Percentiles rank a stretch among this genome's conserved stretches.
phyloP scores from a whole-genome alignment of 352 stramenopile species.

The Globisporangium canariense region DNA sequence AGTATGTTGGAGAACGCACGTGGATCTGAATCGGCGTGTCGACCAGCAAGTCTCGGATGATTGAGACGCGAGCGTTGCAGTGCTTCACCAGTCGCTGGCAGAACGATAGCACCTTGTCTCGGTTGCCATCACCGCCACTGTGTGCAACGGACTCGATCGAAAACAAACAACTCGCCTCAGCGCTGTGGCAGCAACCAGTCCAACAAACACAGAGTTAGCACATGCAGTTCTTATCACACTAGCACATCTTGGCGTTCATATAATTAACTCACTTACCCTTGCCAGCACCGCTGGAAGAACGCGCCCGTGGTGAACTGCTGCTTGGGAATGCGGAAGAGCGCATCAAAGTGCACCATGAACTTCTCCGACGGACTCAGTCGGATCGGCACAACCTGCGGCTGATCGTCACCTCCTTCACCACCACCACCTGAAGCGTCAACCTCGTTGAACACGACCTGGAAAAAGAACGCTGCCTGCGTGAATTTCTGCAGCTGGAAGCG shows the following conservation, averaged over 20 bases:
- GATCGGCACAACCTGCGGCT: background rate
- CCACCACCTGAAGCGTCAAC: conserved; percentile 8
- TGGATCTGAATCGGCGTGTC: conserved; percentile 60
- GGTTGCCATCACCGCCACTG: background rate
- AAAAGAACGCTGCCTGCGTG: conserved; percentile 40
- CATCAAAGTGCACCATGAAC: conserved; percentile 52
- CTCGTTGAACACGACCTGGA: conserved; percentile 61
- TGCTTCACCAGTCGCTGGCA: conserved; percentile 35
- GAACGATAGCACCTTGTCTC: conserved; percentile 25
- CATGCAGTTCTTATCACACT: too few species aligned
- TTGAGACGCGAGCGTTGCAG: conserved; percentile 25
- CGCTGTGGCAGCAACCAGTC: conserved; percentile 8
- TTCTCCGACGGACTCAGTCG: conserved; percentile 33
- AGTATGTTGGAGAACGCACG: conserved; percentile 26
- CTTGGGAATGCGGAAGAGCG: conserved; percentile 34
- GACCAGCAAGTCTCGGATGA: conserved; percentile 46
- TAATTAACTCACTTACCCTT: conserved; percentile 29
- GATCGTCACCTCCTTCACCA: conserved; percentile 20
- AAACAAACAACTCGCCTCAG: conserved; percentile 15
- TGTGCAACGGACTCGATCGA: conserved; percentile 7
- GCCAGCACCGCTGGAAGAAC: conserved; percentile 53
- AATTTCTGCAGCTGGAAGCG: conserved; percentile 68
- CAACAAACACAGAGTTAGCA: conserved; percentile 10
- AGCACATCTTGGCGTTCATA: too few species aligned
- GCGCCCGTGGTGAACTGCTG: conserved; percentile 27